Base-by-base conservation (phyloP, 108 stramenopile species). In the Cyclostephanos tholiformis region DNA sequence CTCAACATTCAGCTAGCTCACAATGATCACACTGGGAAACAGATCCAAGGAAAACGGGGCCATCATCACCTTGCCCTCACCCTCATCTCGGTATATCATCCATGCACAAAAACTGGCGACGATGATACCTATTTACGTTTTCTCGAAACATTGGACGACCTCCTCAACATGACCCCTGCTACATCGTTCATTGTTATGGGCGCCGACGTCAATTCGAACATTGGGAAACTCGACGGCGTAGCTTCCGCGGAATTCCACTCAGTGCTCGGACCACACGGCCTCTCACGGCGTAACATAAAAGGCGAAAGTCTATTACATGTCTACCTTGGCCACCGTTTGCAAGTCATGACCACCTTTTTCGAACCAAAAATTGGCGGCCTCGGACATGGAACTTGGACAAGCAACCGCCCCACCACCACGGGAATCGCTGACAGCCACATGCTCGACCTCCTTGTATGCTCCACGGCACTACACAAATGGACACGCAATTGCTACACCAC, bases 151-250 rank as follows among this genome's bases (percentile, higher is more conserved):
- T 16, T 58, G 57, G 57, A 35, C 13, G 57, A 30, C 0, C 57
- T 58, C 11, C 32, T 58, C 30, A 16, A 14, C 30, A 30, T 1
- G 19, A 14, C 32, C 13, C 57, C 57, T 16, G 32, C 29, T 3
- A 16, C 27, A 14, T 16, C 19, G 17, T 17, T 3, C 11, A 58
- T 58, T 14, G 2, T 58, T 3, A 58, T 58, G 57, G 57, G 57
- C 19, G 57, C 57, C 3, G 57, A 58, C 19, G 57, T 58, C 57
- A 58, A 58, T 14, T 30, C 57, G 2, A 58, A 35, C 29, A 58
- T 58, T 35, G 57, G 57, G 14, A 58, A 35, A 58, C 57, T 13
- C 13, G 57, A 58, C 19, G 32, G 57, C 2, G 16, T 46, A 46
- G 12, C 44, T 4, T 46, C 44, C 44, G 16, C 13, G 57, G 57